Conservation (phyloP, 164 flowering plant species). For the Buxus sempervirens region DNA sequence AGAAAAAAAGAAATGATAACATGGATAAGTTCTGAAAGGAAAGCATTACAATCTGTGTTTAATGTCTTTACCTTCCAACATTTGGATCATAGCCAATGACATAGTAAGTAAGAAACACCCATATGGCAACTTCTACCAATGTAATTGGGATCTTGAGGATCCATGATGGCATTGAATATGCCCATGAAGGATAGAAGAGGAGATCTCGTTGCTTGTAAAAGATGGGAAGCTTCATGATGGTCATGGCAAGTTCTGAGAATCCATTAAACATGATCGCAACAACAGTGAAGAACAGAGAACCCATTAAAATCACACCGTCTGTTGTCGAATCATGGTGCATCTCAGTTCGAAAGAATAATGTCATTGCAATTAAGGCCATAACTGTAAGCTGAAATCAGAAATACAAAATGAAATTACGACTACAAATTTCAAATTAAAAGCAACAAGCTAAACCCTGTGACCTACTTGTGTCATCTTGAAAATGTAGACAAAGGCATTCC, state of each 20-base stretch:
- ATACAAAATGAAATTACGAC: conserved; percentile 11
- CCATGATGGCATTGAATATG: conserved; percentile 73
- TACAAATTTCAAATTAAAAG: conserved; percentile 46
- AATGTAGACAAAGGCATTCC: conserved; percentile 61
- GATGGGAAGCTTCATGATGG: conserved; percentile 57
- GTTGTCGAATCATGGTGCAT: conserved; percentile 29
- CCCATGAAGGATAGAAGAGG: conserved; percentile 81
- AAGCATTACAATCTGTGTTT: too few species aligned
- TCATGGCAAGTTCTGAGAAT: conserved; percentile 48
- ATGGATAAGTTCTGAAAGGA: too few species aligned
- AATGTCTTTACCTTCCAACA: too few species aligned
- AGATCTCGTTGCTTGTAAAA: conserved; percentile 86
- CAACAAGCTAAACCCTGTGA: too few species aligned
- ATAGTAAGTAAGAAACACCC: conserved; percentile 15
- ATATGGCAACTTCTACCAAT: conserved; percentile 37
- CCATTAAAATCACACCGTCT: conserved; percentile 45
- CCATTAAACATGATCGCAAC: conserved; percentile 48
- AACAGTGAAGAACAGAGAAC: conserved; percentile 46
- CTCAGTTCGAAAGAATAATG: conserved; percentile 38
- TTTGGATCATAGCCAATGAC: too few species aligned
- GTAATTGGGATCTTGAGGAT: conserved; percentile 53
- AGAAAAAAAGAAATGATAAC: too few species aligned
- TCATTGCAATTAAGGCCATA: conserved; percentile 33
- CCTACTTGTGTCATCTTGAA: too few species aligned
- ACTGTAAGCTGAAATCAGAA: conserved; percentile 29